These are phyloP conservation scores for Sicyos baderoa DNA, from an alignment of 306 rosid species.

Conservation along the genomic window DNA sequence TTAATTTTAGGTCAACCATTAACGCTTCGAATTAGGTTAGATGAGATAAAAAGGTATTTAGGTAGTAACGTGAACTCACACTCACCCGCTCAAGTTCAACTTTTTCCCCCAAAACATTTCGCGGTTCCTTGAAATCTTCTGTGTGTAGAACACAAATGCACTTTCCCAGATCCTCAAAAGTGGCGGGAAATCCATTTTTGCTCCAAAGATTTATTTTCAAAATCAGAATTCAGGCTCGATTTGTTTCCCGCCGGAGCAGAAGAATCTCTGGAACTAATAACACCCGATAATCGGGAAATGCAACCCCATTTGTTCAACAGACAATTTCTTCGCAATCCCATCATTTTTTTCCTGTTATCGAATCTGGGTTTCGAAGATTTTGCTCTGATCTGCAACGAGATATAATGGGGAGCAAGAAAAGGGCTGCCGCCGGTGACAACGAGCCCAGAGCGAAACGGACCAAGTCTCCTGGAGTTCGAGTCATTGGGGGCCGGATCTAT, in stretches of 20 bases:
- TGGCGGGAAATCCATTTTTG: constrained; percentile 4
- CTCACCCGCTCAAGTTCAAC: too few relatives aligned
- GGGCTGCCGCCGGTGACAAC: constrained; percentile 7
- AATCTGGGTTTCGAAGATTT: background rate
- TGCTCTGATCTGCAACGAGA: background rate
- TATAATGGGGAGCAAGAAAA: constrained; percentile 25
- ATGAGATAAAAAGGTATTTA: too few relatives aligned
- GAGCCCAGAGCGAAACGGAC: constrained; percentile 25
- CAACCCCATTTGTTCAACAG: background rate
- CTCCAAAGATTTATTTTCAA: background rate
- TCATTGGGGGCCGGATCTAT: constrained; percentile 37
- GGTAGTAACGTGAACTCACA: too few relatives aligned
- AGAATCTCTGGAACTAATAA: background rate
- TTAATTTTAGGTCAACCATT: too few relatives aligned
- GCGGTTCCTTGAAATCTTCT: too few relatives aligned
- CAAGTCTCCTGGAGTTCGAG: constrained; percentile 34
- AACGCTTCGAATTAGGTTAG: too few relatives aligned
- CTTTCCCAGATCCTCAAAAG: background rate
- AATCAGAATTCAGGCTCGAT: background rate
- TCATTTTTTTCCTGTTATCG: background rate
- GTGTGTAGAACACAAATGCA: too few relatives aligned
- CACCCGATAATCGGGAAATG: background rate
- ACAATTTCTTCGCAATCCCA: background rate
- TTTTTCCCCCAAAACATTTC: too few relatives aligned
- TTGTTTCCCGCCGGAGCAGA: constrained; percentile 2